Evolutionary conservation across 2,329 filamentous ascomycete genomes (phyloP), one percentile per base, ranked within the genome.

Genomic region (Claviceps spartinae): DNA sequence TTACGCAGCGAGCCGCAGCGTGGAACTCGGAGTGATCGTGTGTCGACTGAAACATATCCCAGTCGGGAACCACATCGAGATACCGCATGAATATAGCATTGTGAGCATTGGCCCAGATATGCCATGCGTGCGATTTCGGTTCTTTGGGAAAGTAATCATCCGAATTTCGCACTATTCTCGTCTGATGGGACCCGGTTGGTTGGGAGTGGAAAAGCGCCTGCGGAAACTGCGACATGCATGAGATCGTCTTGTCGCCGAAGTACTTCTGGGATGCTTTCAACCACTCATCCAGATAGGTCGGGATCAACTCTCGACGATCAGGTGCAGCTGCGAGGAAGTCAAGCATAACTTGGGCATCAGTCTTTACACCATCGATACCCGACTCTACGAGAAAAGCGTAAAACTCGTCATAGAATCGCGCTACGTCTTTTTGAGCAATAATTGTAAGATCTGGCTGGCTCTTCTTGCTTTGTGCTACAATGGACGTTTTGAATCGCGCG

Each of bases 161-260:
- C 0, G 87, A 94, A 68, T 94, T 97, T 47, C 93, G 85, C 18
- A 89, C 78, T 0, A 90, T 72, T 24, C 94, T 75, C 0, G 80
- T 73, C 0, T 87, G 86, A 48, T 82, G 81, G 63, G 85, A 87
- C n/a, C 74, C 79, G 1, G 86, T 86, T 24, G 95, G 72, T 59
- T 94, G 87, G 1, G 84, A 85, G 63, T 89, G 82, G 68, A 95
- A 96, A 9, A 97, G 73, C 18, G 91, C 83, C 53, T 90, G 85
- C 0, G 93, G 93, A 2, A 84, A 78, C 65, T 93, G 86, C 0
- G 89, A 93, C 90, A 97, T 97, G 80, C 93, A 97, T 3, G 87
- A 91, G 49, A 96, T 94, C 5, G 83, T 80, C 59, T 82, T 85
- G 48, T 77, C 80, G 59, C 81, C 79, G 62, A 98, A 93, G 63